phyloP scores from a whole-genome alignment of 1,139 yeast genomes.

The Suhomyces coccinellae region DNA sequence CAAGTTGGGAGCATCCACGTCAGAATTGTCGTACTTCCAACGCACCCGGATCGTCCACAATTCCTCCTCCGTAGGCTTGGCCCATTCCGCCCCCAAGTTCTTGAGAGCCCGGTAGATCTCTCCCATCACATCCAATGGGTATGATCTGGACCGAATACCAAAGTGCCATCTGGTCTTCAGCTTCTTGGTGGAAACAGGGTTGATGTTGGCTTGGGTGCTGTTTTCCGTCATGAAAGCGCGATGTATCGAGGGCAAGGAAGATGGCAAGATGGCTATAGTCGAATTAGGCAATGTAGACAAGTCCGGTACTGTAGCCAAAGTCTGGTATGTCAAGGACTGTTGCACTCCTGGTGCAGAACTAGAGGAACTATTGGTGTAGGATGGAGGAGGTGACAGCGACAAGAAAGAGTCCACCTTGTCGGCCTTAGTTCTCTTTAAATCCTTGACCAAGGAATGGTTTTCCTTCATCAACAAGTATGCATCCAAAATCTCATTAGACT shows the following conservation, averaged over 20 bases:
- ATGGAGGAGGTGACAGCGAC: conserved; percentile 52
- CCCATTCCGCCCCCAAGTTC: conserved; percentile 97
- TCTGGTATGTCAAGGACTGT: conserved; percentile 51
- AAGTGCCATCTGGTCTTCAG: conserved; percentile 98
- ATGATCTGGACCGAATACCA: conserved; percentile 93
- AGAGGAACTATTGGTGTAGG: conserved; percentile 24
- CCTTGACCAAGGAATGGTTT: conserved; percentile 68
- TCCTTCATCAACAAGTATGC: conserved; percentile 89
- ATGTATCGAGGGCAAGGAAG: conserved; percentile 92
- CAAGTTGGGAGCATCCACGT: conserved; percentile 59
- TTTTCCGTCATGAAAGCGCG: conserved; percentile 85
- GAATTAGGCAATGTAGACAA: conserved; percentile 53
- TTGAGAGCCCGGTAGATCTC: conserved; percentile 93
- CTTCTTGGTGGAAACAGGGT: conserved; percentile 77
- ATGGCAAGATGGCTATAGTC: conserved; percentile 89
- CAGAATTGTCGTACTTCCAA: conserved; percentile 74
- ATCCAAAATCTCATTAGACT: conserved; percentile 76
- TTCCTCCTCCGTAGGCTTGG: conserved; percentile 88
- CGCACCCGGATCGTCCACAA: conserved; percentile 97
- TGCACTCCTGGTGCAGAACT: conserved; percentile 44
- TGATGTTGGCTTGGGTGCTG: conserved; percentile 51
- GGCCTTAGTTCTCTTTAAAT: conserved; percentile 55
- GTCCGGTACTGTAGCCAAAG: conserved; percentile 52
- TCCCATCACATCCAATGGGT: conserved; percentile 98
- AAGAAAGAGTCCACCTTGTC: conserved; percentile 55